These are phyloP conservation scores for Sophora flavescens DNA, from an alignment of 306 rosid species.

Conservation along the genomic window DNA sequence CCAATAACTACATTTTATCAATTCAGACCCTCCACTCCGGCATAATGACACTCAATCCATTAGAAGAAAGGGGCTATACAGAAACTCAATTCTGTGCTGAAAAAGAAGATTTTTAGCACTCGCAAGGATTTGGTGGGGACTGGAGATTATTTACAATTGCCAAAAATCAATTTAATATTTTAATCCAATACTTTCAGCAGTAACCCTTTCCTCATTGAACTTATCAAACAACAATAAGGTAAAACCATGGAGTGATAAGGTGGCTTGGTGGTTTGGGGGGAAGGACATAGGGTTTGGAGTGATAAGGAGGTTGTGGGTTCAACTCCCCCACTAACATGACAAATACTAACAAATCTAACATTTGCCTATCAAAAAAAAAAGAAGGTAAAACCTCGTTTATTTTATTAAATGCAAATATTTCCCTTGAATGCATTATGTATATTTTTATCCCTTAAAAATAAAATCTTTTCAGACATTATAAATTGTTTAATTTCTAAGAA, in stretches of 20 bases:
- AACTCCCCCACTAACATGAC: too few species aligned
- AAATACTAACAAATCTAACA: too few species aligned
- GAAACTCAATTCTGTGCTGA: not conserved
- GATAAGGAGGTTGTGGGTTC: too few species aligned
- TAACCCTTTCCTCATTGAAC: not conserved
- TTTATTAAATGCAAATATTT: not conserved
- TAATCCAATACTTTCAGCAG: not conserved
- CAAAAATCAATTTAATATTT: slow-evolving; percentile 10
- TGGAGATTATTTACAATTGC: not conserved
- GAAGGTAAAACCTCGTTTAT: not conserved
- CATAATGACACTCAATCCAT: not conserved
- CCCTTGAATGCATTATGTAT: not conserved
- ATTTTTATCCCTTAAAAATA: not conserved
- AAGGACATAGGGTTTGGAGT: too few species aligned
- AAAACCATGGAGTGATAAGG: too few species aligned
- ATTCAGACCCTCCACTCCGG: not conserved
- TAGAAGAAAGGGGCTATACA: not conserved
- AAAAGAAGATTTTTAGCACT: slow-evolving; percentile 7
- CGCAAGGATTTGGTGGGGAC: not conserved
- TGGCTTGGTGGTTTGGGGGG: too few species aligned
- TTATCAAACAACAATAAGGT: not conserved
- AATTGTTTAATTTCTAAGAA: not conserved
- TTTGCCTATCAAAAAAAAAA: too few species aligned
- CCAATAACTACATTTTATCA: not conserved
- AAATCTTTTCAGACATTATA: not conserved